phyloP scores from a whole-genome alignment of 495 filamentous ascomycete species.

The Aspergillus incahuasiensis region DNA sequence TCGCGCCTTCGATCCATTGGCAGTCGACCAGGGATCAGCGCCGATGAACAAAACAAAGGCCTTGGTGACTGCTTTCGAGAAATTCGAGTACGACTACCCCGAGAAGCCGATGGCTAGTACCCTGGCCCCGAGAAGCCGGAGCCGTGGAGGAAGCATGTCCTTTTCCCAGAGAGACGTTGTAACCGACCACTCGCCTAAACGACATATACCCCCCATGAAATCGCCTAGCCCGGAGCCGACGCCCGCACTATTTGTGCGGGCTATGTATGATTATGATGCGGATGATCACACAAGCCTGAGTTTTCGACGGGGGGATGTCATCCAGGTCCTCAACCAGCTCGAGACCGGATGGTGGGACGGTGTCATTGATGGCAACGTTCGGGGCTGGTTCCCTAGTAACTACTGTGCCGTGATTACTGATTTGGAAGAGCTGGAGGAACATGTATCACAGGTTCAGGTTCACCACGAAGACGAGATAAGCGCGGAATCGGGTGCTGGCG shows the following conservation, averaged over 20 bases:
- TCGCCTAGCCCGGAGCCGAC: slow-evolving; percentile 61
- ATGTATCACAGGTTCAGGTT: slow-evolving; percentile 18
- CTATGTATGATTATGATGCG: slow-evolving; percentile 94
- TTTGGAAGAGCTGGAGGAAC: slow-evolving; percentile 55
- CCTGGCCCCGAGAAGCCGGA: slow-evolving; percentile 30
- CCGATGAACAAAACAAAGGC: slow-evolving; percentile 33
- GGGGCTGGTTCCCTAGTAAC: slow-evolving; percentile 99
- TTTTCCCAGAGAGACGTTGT: slow-evolving; percentile 20
- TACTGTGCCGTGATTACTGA: slow-evolving; percentile 84
- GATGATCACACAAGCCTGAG: slow-evolving; percentile 95
- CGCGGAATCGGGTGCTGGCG: slow-evolving; percentile 52
- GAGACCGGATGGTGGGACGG: slow-evolving; percentile 99
- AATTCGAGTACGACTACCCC: slow-evolving; percentile 23
- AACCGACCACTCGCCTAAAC: slow-evolving; percentile 26
- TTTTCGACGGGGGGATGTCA: slow-evolving; percentile 91
- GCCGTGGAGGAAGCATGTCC: slow-evolving; percentile 29
- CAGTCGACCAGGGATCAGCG: slow-evolving; percentile 30
- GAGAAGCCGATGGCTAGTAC: slow-evolving; percentile 38
- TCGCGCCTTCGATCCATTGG: slow-evolving; percentile 31
- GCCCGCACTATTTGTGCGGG: slow-evolving; percentile 85
- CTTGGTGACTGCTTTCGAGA: slow-evolving; percentile 42
- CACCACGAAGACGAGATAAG: slow-evolving; percentile 53
- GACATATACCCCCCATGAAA: slow-evolving; percentile 30
- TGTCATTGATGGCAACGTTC: slow-evolving; percentile 71
- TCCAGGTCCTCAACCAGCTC: slow-evolving; percentile 94